Evolutionary conservation across 768 basidiomycete genomes (phyloP).

Genomic region (Ramaria rubella): DNA sequence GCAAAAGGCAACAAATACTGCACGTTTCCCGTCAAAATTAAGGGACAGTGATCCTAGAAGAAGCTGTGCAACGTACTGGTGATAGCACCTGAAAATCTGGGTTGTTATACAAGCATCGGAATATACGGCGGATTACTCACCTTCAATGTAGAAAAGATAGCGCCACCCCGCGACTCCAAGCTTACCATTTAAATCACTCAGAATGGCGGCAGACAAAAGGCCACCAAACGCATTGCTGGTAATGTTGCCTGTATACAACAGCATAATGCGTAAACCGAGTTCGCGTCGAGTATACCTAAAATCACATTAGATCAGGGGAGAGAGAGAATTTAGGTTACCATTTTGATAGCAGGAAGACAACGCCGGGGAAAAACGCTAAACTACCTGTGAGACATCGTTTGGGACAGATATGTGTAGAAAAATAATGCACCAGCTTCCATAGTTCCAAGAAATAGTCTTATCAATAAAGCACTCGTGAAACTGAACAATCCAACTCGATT

Average conservation of each 20-base stretch:
- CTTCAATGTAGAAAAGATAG: conserved; percentile 25
- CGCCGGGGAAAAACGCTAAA: conserved; percentile 27
- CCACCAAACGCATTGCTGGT: conserved; percentile 81
- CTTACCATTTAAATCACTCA: conserved; percentile 65
- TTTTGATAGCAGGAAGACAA: conserved; percentile 27
- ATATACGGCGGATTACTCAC: conserved; percentile 28
- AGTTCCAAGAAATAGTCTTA: conserved; percentile 72
- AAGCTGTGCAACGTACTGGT: background rate
- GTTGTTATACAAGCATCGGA: background rate
- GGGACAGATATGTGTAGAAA: conserved; percentile 11
- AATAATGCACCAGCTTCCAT: conserved; percentile 39
- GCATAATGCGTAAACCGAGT: conserved; percentile 59
- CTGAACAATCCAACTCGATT: conserved; percentile 22
- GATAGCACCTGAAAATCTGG: background rate
- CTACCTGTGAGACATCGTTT: too few species aligned
- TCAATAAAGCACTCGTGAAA: conserved; percentile 55
- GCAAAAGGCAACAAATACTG: conserved; percentile 35
- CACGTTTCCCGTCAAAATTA: background rate
- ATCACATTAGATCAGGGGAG: conserved; percentile 22
- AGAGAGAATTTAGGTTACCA: conserved; percentile 26
- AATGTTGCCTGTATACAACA: conserved; percentile 65
- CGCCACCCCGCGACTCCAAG: conserved; percentile 69
- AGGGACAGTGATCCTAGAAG: background rate
- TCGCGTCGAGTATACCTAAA: conserved; percentile 65
- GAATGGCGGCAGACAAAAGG: conserved; percentile 68